Conservation (phyloP, 176 grass and related monocot species). For the Cymbopogon citratus region DNA sequence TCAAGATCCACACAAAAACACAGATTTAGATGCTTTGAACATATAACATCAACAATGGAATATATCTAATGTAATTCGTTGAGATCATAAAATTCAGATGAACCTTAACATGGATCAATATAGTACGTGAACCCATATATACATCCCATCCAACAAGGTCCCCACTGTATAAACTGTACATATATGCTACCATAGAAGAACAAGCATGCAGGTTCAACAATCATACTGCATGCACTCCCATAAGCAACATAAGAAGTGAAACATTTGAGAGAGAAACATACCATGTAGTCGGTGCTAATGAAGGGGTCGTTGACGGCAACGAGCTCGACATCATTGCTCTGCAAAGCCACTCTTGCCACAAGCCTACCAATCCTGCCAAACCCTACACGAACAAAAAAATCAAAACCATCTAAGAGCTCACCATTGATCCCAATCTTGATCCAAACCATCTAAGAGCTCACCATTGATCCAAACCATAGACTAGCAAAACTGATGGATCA, state of each 20-base stretch:
- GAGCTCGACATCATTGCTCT: constrained; percentile 72
- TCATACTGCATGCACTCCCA: too few relatives aligned
- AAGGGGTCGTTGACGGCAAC: constrained; percentile 84
- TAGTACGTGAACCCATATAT: too few relatives aligned
- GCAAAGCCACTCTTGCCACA: constrained; percentile 66
- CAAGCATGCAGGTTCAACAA: too few relatives aligned
- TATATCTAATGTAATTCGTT: background rate
- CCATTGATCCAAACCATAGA: background rate
- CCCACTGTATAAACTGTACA: too few relatives aligned
- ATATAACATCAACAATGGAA: background rate
- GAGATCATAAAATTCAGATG: background rate
- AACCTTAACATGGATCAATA: background rate
- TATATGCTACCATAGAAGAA: too few relatives aligned
- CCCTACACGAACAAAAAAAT: constrained; percentile 28
- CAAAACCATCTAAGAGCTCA: background rate
- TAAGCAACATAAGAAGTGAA: too few relatives aligned
- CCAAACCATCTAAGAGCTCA: background rate
- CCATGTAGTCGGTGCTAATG: constrained; percentile 88
- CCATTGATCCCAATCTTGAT: too few relatives aligned
- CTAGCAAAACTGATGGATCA: background rate
- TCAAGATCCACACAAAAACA: background rate
- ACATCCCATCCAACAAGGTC: too few relatives aligned
- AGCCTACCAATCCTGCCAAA: constrained; percentile 74
- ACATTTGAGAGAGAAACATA: background rate
- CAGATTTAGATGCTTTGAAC: background rate